Conservation (phyloP, 345 rosid species). For the Eucalyptus cloeziana region DNA sequence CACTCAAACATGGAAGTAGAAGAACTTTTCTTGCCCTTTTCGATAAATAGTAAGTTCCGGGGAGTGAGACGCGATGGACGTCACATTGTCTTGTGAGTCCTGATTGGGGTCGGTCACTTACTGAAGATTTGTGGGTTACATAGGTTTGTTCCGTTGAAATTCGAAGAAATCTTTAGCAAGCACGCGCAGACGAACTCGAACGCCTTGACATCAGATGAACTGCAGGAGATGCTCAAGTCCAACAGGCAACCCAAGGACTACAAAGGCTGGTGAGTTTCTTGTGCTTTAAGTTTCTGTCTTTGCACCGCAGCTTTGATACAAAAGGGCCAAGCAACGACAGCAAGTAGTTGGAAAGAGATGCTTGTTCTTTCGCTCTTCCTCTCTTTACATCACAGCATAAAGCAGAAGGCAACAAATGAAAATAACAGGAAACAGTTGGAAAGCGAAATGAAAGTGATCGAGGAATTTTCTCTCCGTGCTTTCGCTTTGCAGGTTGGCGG, state of each 20-base stretch:
- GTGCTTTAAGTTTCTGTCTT: background rate
- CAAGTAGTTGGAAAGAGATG: background rate
- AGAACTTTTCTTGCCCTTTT: background rate
- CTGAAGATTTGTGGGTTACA: background rate
- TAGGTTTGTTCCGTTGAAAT: conserved; percentile 63
- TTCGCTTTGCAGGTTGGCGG: conserved; percentile 32
- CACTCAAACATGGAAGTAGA: background rate
- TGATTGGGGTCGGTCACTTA: background rate
- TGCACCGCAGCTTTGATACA: background rate
- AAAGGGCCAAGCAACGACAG: background rate
- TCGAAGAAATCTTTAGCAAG: conserved; percentile 61
- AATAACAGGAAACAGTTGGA: background rate
- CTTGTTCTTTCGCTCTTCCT: background rate
- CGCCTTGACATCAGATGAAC: background rate
- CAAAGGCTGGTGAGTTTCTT: background rate
- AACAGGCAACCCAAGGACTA: conserved; percentile 3
- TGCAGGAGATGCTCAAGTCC: conserved; percentile 1
- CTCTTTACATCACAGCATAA: background rate
- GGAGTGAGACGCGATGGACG: background rate
- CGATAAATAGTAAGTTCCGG: background rate
- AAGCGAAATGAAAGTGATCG: background rate
- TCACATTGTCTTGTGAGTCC: background rate
- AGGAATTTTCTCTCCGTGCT: background rate
- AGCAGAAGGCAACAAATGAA: background rate
- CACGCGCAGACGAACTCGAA: conserved; percentile 19